Evolutionary conservation across 805 yeast genomes (phyloP).

Genomic region (Blastobotrys parvus): DNA sequence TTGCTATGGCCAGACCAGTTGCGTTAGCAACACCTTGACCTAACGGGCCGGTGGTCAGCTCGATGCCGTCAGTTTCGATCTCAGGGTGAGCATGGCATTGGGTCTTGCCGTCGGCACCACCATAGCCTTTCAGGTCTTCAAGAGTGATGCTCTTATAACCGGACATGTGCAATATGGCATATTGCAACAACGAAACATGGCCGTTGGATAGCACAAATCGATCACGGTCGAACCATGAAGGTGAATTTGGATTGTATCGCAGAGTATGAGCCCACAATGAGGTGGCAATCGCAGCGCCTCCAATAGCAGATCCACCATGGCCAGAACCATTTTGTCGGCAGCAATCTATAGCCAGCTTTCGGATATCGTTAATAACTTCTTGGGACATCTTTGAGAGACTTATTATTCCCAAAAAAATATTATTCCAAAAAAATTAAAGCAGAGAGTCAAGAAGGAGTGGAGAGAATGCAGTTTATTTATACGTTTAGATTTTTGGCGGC

Average conservation of each 20-base stretch:
- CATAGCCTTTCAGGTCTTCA: constrained; percentile 31
- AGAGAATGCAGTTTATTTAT: too few species aligned
- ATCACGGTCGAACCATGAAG: constrained; percentile 32
- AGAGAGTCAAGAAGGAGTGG: too few species aligned
- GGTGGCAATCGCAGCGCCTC: constrained; percentile 34
- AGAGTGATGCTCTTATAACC: constrained; percentile 34
- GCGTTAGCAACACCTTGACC: constrained; percentile 38
- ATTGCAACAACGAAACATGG: constrained; percentile 32
- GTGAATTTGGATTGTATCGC: constrained; percentile 27
- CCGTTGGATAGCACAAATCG: constrained; percentile 34
- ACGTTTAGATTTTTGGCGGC: too few species aligned
- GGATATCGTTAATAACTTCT: too few species aligned
- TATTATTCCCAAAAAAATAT: too few species aligned
- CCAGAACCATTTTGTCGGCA: constrained; percentile 26
- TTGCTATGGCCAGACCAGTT: constrained; percentile 34
- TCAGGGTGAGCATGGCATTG: constrained; percentile 36
- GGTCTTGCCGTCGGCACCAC: constrained; percentile 22
- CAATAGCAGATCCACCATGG: constrained; percentile 36
- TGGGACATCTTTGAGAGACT: too few species aligned
- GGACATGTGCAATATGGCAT: constrained; percentile 24
- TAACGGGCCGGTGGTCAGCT: constrained; percentile 35
- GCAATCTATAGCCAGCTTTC: constrained; percentile 15
- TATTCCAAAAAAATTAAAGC: too few species aligned
- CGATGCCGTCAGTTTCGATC: constrained; percentile 30
- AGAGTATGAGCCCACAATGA: constrained; percentile 31